These are phyloP conservation scores for Monilinia fructicola DNA, from an alignment of 2,329 filamentous ascomycete genomes.

Conservation along the genomic window DNA sequence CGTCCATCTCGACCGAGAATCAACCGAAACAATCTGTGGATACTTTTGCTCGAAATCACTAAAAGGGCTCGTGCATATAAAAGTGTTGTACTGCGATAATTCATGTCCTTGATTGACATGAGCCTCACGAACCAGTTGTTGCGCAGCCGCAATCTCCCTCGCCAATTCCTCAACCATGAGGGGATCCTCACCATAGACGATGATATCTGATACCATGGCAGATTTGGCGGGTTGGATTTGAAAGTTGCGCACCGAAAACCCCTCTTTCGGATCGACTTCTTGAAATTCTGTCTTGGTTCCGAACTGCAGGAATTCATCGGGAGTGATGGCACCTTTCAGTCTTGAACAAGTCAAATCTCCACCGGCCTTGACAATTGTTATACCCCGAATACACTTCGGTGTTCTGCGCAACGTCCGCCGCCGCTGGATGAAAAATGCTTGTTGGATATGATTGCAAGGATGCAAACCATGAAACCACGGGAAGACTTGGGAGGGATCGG, in stretches of 20 bases:
- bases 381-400: slow-evolving; percentile 73
- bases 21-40: slow-evolving; percentile 70
- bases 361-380: slow-evolving; percentile 87
- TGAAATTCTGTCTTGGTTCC: slow-evolving; percentile 55
- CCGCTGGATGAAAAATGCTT: slow-evolving; percentile 82
- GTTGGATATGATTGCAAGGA: slow-evolving; percentile 81
- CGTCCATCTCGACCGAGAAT: slow-evolving; percentile 69
- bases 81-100: slow-evolving; percentile 77
- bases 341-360: slow-evolving; percentile 72
- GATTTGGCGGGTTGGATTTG: slow-evolving; percentile 92
- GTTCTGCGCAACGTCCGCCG: slow-evolving; percentile 68
- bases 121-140: slow-evolving; percentile 69
- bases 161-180: slow-evolving; percentile 61
- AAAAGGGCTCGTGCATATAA: slow-evolving; percentile 67
- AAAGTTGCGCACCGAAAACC: slow-evolving; percentile 95
- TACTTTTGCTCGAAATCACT: slow-evolving; percentile 68
- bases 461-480: slow-evolving; percentile 96
- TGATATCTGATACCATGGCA: slow-evolving; percentile 84
- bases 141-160: slow-evolving; percentile 72
- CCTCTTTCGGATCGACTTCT: slow-evolving; percentile 81
- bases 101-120: slow-evolving; percentile 56
- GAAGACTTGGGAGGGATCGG: slow-evolving; percentile 82
- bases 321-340: slow-evolving; percentile 82
- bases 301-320: slow-evolving; percentile 69
- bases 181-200: slow-evolving; percentile 80